Evolutionary conservation across 1,284 basidiomycete genomes (phyloP), one percentile per base, ranked within the genome.

Genomic region (Moesziomyces aphidis): DNA sequence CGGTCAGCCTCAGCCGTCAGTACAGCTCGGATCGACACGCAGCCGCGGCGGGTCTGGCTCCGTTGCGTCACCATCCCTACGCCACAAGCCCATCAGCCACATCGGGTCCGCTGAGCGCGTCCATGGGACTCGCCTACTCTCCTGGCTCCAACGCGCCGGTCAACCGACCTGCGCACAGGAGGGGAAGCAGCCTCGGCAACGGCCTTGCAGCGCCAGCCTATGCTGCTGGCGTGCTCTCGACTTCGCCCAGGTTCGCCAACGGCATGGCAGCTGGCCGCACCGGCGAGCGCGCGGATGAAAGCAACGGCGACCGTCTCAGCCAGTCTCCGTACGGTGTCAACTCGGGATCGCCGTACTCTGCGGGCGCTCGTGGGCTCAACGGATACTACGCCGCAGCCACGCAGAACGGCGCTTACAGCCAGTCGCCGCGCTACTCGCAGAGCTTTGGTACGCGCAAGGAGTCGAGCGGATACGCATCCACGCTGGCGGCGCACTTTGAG

Each of bases 21-120:
- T 78, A 78, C 58, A 78, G 73, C 64, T 77, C 70, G 36, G 77
- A 78, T 23, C 66, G 77, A 22, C 69, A 78, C 26, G 48, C 59
- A 2, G 28, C 57, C 10, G 43, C 62, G 24, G 52, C 58, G 19
- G 55, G 52, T 22, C 70, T 76, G 10, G 64, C 53, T 5, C 61
- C 72, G 9, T 52, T 66, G 26, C 65, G 77, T 46, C 77, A 79
- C 34, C 77, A 79, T 49, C 77, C 77, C 0, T 79, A 79, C 31
- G 77, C 77, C 19, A 70, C 72, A 19, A 74, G 73, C 34, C 69
- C 77, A 8, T 71, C 68, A 7, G 74, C 61, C 22, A 70, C 76
- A 1, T 64, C 73, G 11, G 73, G 73, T 28, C 73, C 73, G 3
- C 56, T 76, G n/a, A 76, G 73, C 51, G 73, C 68, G 7, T 75